Evolutionary conservation across 2,329 filamentous ascomycete species (phyloP).

Genomic region (Fusarium euwallaceae): DNA sequence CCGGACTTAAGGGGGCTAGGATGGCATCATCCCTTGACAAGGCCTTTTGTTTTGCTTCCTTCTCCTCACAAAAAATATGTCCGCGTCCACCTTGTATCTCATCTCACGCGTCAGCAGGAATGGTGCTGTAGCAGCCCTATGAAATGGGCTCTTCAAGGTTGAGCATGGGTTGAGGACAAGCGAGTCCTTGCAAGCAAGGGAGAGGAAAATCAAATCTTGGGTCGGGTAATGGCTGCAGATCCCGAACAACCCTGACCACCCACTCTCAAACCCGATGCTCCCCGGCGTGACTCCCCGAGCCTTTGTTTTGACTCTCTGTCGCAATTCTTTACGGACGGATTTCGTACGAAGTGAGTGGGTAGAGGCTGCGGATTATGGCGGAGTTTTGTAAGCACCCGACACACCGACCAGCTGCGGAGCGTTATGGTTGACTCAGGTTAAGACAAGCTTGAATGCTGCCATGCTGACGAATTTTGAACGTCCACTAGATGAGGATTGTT

Average conservation of each 20-base stretch:
- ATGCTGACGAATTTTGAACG: conserved; percentile 22
- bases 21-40: conserved; percentile 7
- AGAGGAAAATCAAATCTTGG: background rate
- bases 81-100: conserved; percentile 10
- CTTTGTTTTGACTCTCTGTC: background rate
- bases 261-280: background rate
- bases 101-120: conserved; percentile 35
- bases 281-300: background rate
- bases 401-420: background rate
- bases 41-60: background rate
- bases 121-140: conserved; percentile 12
- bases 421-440: background rate
- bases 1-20: conserved; percentile 39
- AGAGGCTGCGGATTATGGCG: conserved; percentile 13
- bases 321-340: background rate
- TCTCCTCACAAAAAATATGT: background rate
- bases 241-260: conserved; percentile 8
- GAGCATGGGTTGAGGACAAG: background rate
- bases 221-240: conserved; percentile 18
- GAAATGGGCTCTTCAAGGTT: background rate
- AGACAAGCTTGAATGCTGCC: background rate
- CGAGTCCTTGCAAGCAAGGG: background rate
- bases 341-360: background rate
- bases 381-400: conserved; percentile 28
- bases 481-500: background rate